Percentiles rank a stretch among this genome's conserved stretches.
These are phyloP conservation scores for Exophiala viscosa DNA, from an alignment of 2,329 filamentous ascomycete species.

Conservation along the genomic window DNA sequence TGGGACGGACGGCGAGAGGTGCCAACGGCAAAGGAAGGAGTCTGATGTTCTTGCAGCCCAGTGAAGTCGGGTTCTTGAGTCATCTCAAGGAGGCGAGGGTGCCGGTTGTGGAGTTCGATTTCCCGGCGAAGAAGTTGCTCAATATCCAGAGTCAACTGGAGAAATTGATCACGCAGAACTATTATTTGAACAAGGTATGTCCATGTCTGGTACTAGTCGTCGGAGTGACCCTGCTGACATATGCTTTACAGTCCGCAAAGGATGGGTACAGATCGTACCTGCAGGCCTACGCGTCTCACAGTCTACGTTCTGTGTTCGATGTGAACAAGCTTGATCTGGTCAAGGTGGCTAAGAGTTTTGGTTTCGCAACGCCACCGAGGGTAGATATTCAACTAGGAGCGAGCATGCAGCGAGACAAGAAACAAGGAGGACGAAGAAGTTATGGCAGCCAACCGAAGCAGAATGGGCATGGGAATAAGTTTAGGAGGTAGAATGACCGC, in stretches of 20 bases:
- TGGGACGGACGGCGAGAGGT: constrained; percentile 88
- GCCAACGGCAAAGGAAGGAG: constrained; percentile 78
- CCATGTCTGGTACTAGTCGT: neutral
- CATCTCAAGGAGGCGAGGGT: constrained; percentile 89
- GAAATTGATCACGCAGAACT: constrained; percentile 90
- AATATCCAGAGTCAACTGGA: constrained; percentile 89
- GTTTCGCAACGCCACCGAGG: constrained; percentile 70
- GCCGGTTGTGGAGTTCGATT: constrained; percentile 93
- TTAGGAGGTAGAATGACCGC: constrained; percentile 47
- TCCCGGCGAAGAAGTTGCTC: constrained; percentile 85
- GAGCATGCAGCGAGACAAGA: constrained; percentile 70
- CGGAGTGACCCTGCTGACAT: constrained; percentile 9
- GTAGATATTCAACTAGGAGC: constrained; percentile 76
- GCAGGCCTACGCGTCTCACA: constrained; percentile 89
- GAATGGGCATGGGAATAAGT: constrained; percentile 43
- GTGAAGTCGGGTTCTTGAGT: constrained; percentile 85
- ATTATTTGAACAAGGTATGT: constrained; percentile 84
- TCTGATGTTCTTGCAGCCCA: constrained; percentile 88
- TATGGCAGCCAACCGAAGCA: constrained; percentile 78
- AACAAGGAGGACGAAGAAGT: constrained; percentile 61
- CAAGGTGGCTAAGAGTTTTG: constrained; percentile 81
- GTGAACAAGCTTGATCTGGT: constrained; percentile 76
- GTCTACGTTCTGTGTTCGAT: constrained; percentile 77
- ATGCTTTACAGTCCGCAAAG: constrained; percentile 51
- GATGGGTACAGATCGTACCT: constrained; percentile 83